Evolutionary conservation across 164 flowering plant genomes (phyloP).

Genomic region (Litsea cubeba): DNA sequence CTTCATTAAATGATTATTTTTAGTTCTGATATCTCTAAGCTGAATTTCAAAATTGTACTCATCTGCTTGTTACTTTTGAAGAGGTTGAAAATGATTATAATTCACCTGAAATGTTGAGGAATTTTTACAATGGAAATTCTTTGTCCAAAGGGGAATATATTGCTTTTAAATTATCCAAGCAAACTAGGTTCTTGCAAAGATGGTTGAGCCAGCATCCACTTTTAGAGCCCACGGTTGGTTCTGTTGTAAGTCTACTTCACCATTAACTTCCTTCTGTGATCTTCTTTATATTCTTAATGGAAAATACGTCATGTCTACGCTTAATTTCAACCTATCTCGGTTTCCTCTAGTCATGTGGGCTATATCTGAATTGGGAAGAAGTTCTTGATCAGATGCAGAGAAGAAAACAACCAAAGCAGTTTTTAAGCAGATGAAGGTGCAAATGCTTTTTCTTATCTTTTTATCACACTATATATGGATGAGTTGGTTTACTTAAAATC

Average conservation of each 20-base stretch:
- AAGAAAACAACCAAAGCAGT: slow-evolving; percentile 59
- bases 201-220: slow-evolving; percentile 35
- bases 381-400: slow-evolving; percentile 61
- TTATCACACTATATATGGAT: neutral
- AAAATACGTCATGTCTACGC: neutral
- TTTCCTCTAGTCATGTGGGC: slow-evolving; percentile 25
- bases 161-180: slow-evolving; percentile 17
- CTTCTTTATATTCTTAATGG: neutral
- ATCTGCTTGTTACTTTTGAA: slow-evolving; percentile 21
- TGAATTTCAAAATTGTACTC: neutral
- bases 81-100: slow-evolving; percentile 35
- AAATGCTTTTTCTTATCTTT: neutral
- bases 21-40: neutral
- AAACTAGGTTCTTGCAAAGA: slow-evolving; percentile 11
- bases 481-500: neutral
- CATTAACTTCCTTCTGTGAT: neutral
- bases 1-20: slow-evolving; percentile 1
- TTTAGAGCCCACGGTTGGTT: slow-evolving; percentile 27
- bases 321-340: neutral
- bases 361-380: slow-evolving; percentile 40
- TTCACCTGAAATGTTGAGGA: slow-evolving; percentile 12
- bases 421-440: slow-evolving; percentile 51
- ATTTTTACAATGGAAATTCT: slow-evolving; percentile 8
- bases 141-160: slow-evolving; percentile 11
- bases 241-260: slow-evolving; percentile 21